Evolutionary conservation across 306 rosid species (phyloP).

Genomic region (Luffa acutangula): DNA sequence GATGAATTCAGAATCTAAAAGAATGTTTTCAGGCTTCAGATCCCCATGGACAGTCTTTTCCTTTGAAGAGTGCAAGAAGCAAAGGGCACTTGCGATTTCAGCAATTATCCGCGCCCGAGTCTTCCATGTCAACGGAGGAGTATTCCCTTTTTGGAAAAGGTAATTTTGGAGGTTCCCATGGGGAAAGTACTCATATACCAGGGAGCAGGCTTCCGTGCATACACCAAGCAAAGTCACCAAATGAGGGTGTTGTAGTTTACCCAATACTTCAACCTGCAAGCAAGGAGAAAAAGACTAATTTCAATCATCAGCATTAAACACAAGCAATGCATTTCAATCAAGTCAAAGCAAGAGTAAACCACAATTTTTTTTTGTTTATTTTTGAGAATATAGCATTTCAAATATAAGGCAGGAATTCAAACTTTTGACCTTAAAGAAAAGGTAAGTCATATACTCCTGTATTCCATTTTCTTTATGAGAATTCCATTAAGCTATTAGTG

Average conservation of each 20-base stretch:
- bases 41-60: constrained; percentile 72
- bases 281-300: constrained; percentile 14
- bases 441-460: neutral
- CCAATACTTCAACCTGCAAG: constrained; percentile 69
- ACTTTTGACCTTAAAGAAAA: neutral
- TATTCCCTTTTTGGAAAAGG: constrained; percentile 47
- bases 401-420: neutral
- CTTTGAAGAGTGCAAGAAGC: constrained; percentile 77
- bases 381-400: neutral
- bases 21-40: constrained; percentile 58
- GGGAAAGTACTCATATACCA: constrained; percentile 68
- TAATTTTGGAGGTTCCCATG: constrained; percentile 72
- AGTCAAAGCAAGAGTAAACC: neutral
- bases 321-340: constrained; percentile 1
- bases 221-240: constrained; percentile 74
- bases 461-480: neutral
- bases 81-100: constrained; percentile 77
- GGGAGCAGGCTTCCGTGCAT: constrained; percentile 77
- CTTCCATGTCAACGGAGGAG: constrained; percentile 54
- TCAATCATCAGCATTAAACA: neutral
- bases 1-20: constrained; percentile 50
- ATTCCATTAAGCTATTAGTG: neutral
- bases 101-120: constrained; percentile 53
- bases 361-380: neutral
- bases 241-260: constrained; percentile 77